phyloP scores from a whole-genome alignment of 495 filamentous ascomycete species.

The Daldinia childiae region DNA sequence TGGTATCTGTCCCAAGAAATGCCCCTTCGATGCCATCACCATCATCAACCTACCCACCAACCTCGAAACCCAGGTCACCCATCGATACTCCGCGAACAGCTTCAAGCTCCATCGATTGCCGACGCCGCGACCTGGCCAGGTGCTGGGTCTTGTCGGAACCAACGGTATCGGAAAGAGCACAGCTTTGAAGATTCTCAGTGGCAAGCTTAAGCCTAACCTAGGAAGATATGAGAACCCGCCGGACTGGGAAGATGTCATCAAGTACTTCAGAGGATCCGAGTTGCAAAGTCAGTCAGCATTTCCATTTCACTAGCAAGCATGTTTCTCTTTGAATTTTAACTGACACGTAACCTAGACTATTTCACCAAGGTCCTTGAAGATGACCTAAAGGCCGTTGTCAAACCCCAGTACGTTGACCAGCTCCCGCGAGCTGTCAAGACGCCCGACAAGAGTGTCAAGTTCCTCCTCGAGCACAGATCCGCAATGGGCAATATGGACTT shows the following conservation, averaged over 20 bases:
- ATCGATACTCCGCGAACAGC: slow-evolving; percentile 98
- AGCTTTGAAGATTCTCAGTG: slow-evolving; percentile 95
- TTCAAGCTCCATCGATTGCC: slow-evolving; percentile 98
- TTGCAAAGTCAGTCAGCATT: slow-evolving; percentile 80
- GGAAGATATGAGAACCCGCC: slow-evolving; percentile 95
- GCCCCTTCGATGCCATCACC: slow-evolving; percentile 98
- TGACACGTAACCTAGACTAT: slow-evolving; percentile 71
- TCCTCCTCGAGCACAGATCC: slow-evolving; percentile 75
- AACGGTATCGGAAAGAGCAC: slow-evolving; percentile 99
- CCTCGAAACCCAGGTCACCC: slow-evolving; percentile 95
- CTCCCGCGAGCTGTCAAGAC: slow-evolving; percentile 90
- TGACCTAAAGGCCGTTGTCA: slow-evolving; percentile 94
- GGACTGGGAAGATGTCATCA: slow-evolving; percentile 98
- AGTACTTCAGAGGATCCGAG: slow-evolving; percentile 96
- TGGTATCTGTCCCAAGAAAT: slow-evolving; percentile 99
- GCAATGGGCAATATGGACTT: slow-evolving; percentile 84
- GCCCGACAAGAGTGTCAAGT: slow-evolving; percentile 76
- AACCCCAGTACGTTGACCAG: slow-evolving; percentile 99
- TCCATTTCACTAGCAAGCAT: not conserved
- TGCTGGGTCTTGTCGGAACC: slow-evolving; percentile 95
- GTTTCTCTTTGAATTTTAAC: not conserved
- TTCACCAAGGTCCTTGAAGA: slow-evolving; percentile 98
- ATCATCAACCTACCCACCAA: slow-evolving; percentile 99
- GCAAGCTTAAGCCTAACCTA: slow-evolving; percentile 97
- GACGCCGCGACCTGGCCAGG: slow-evolving; percentile 93